Base-by-base conservation (phyloP, 2,329 filamentous ascomycete genomes). In the Curvularia verruculosa region DNA sequence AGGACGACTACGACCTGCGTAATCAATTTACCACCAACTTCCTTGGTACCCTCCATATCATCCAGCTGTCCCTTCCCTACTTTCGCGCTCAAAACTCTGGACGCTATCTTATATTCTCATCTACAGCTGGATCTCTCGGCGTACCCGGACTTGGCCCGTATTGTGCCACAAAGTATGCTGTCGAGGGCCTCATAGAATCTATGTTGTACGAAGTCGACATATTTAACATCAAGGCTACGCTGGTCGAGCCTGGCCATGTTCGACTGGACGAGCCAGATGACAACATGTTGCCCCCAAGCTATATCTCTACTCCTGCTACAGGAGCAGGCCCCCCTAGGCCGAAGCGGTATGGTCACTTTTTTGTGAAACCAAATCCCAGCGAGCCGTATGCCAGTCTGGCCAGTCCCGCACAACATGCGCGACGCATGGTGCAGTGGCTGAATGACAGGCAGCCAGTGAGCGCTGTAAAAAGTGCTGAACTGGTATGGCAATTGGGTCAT, bases 21-120 rank as follows among this genome's bases (percentile, higher is more conserved):
- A 94, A 96, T 70, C 95, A 98, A 77, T 97, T 98, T 78, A 92
- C 96, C 81, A 97, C 93, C 21, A 99, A 99, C 77, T 96, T 97
- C 77, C 94, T 96, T 83, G 95, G 95, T 52, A 96, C 92, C 0
- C 78, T 98, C 58, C 90, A 98, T 77, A 96, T 99, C 68, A 89
- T 98, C 57, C 92, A 97, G 75, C 81, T 91, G 19, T 93, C 90
- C 1, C 80, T 98, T 36, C 92, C 93, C 0, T 92, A 96, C 78
- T 96, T 98, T 67, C 87, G 94, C 49, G 83, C 87, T 61, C 88
- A 91, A 63, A 83, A 84, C 31, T 71, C 75, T 26, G 95, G 95
- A 1, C 86, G 93, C 28, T 98, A 97, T 75, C 82, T 98, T 49
- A 96, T 98, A 61, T 97, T 98, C 79, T 96, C 92, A 72, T 95